phyloP scores from a whole-genome alignment of 176 grass and related monocot genomes.

The Avena insularis region DNA sequence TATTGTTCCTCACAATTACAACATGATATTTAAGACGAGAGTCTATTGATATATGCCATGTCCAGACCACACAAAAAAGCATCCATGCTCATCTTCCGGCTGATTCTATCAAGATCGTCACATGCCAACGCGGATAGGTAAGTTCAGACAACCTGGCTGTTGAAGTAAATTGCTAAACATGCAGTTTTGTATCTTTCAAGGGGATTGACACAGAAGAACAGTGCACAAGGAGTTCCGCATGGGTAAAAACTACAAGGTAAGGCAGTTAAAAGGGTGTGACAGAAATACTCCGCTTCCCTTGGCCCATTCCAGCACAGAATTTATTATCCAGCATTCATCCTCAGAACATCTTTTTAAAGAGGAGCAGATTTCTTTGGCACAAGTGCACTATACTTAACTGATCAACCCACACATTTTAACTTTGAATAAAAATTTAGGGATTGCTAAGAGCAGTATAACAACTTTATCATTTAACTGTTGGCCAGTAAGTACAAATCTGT shows the following conservation, averaged over 20 bases:
- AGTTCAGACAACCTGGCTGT: conserved; percentile 1
- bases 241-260: conserved; percentile 1
- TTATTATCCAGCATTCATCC: not conserved
- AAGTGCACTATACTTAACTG: not conserved
- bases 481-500: not conserved
- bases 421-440: not conserved
- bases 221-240: not conserved
- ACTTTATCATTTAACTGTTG: not conserved
- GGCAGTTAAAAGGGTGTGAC: conserved; percentile 6
- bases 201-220: not conserved
- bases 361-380: not conserved
- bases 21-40: conserved; percentile 1
- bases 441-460: not conserved
- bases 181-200: not conserved
- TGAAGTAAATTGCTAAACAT: conserved; percentile 22
- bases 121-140: not conserved
- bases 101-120: not conserved
- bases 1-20: conserved; percentile 2
- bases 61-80: not conserved
- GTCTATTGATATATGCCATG: conserved; percentile 9
- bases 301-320: not conserved
- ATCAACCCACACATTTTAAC: no score
- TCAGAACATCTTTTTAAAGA: not conserved
- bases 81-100: not conserved
- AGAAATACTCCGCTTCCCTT: not conserved